These are phyloP conservation scores for Thalassiosira exigua DNA, from an alignment of 352 stramenopile genomes.

Conservation along the genomic window DNA sequence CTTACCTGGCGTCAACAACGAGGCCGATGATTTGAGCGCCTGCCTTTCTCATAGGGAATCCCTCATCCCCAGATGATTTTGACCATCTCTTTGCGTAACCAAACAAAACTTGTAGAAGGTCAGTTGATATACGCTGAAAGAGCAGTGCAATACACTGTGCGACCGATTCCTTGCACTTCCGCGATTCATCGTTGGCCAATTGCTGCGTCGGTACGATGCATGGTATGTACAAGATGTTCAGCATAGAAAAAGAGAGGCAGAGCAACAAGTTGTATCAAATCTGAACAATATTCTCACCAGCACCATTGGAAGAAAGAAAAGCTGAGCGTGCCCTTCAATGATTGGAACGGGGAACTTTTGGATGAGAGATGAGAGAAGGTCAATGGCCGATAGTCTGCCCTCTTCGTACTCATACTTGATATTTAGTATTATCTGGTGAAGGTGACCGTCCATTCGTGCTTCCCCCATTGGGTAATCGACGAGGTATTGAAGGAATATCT, in stretches of 20 bases:
- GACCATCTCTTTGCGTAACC: constrained; percentile 91
- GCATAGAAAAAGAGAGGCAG: too few species aligned
- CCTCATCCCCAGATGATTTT: constrained; percentile 63
- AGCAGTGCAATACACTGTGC: constrained; percentile 87
- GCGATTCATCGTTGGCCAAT: constrained; percentile 94
- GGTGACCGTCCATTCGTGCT: constrained; percentile 92
- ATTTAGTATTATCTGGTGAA: constrained; percentile 95
- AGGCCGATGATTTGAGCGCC: constrained; percentile 81
- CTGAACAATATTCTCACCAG: too few species aligned
- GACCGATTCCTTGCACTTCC: constrained; percentile 88
- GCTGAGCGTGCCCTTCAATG: constrained; percentile 91
- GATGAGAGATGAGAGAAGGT: constrained; percentile 89
- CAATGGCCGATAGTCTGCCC: constrained; percentile 90
- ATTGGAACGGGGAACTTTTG: constrained; percentile 91
- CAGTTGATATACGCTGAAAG: constrained; percentile 89
- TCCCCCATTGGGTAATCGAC: constrained; percentile 94
- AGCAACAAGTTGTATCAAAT: too few species aligned
- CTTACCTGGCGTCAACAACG: constrained; percentile 71
- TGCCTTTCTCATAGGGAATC: constrained; percentile 60
- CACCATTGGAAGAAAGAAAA: constrained; percentile 95
- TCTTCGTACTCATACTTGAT: constrained; percentile 95
- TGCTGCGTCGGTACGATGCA: too few species aligned
- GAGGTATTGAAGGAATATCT: constrained; percentile 89
- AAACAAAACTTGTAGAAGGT: constrained; percentile 90
- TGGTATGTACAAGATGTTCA: too few species aligned